A percentile compares a stretch with the other conserved stretches of the same genome.
Conservation (phyloP, 345 rosid genomes). For the Trapa incisa region DNA sequence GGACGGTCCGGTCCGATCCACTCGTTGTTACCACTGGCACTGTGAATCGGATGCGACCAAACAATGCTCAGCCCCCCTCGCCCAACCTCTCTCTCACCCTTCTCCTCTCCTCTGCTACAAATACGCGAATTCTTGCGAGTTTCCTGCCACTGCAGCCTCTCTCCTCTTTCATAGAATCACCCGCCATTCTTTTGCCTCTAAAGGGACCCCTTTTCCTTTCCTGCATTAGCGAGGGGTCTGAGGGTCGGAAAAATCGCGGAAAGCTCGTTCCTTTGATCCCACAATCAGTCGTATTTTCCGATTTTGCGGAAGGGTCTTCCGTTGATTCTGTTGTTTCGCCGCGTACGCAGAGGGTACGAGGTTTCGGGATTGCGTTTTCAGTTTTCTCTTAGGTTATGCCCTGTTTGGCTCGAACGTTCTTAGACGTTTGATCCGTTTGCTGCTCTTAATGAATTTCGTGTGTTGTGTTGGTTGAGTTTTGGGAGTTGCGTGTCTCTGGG, state of each 20-base stretch:
- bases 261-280: constrained; percentile 1
- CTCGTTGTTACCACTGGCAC: not conserved
- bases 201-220: no score
- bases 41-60: constrained; percentile 30
- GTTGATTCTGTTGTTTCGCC: not conserved
- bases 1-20: constrained; percentile 11
- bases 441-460: not conserved
- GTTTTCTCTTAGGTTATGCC: not conserved
- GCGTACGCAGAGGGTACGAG: not conserved
- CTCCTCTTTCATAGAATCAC: not conserved
- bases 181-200: not conserved
- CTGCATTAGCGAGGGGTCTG: not conserved
- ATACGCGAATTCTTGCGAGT: constrained; percentile 9
- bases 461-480: not conserved
- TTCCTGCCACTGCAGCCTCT: constrained; percentile 7
- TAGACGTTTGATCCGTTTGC: not conserved
- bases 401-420: not conserved
- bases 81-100: constrained; percentile 7
- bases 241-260: not conserved
- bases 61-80: constrained; percentile 5
- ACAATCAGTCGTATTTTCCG: not conserved
- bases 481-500: not conserved
- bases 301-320: not conserved
- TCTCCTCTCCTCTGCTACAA: constrained; percentile 14
- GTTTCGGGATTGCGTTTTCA: not conserved